Evolutionary conservation across 2,329 filamentous ascomycete species (phyloP), one percentile per base, ranked within the genome.

Genomic region (Talaromyces piceae): DNA sequence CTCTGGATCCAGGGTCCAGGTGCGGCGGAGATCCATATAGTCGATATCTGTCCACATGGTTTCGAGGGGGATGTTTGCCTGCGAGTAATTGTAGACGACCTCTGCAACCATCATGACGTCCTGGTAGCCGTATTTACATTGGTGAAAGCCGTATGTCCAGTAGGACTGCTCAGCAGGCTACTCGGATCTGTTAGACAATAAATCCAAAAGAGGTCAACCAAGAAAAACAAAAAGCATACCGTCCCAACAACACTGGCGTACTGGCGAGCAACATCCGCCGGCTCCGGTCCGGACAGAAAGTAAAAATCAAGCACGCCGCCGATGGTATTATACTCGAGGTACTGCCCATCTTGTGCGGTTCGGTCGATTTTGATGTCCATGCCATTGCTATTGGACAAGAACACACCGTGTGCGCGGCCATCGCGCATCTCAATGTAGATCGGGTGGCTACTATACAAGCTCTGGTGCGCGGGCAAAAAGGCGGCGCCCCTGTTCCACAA

Each of bases 261-360:
- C 58, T 85, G 81, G 58, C 72, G 70, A 9, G 79, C 72, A 0
- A 83, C 80, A 11, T 81, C 77, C 25, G 78, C 68, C 0, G 82
- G 79, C 0, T 71, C 74, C 0, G 80, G 79, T 0, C 82, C 83
- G 5, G 79, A 73, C 6, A 85, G 59, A 59, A 86, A 85, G 61
- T 85, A 85, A 48, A 86, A 79, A 64, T 91, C 88, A 1, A 93
- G 63, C n/a, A 91, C 77, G 8, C 88, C 88, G 4, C 88, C 87
- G 0, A 91, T 74, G 1, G 81, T 81, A 64, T 91, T 89, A 70
- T 91, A 93, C 67, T 91, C 86, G 4, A 93, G 77, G 53, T 84
- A 88, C 63, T 91, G 82, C 53, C 50, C 70, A 8, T 76, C 73
- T 20, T 74, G 66, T 6, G 73, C 68, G 1, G 78, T 80, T 56